phyloP scores from a whole-genome alignment of 345 rosid species.

The Eutrema heterophyllum region DNA sequence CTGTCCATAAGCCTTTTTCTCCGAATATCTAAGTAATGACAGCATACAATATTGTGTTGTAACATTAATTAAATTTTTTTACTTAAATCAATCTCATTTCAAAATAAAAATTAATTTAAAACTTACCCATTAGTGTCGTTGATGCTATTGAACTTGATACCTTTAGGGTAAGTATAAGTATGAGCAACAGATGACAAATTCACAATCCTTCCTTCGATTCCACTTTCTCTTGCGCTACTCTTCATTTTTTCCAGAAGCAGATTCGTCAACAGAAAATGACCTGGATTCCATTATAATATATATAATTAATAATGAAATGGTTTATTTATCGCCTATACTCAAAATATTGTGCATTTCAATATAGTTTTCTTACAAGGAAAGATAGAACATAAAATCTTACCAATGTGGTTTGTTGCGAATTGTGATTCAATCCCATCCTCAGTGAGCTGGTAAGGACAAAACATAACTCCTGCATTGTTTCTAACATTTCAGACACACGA shows the following conservation, averaged over 20 bases:
- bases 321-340: background rate
- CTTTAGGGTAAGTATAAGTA: conserved; percentile 49
- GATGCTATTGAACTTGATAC: conserved; percentile 56
- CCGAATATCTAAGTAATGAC: conserved; percentile 49
- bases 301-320: background rate
- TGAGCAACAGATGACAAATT: conserved; percentile 90
- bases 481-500: conserved; percentile 31
- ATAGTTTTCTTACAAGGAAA: background rate
- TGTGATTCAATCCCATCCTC: conserved; percentile 76
- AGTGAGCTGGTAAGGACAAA: conserved; percentile 71
- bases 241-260: conserved; percentile 86
- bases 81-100: background rate
- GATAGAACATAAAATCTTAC: conserved; percentile 23
- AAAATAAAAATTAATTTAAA: background rate
- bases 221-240: conserved; percentile 43
- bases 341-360: background rate
- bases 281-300: conserved; percentile 33
- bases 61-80: background rate
- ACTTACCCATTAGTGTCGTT: conserved; percentile 44
- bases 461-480: conserved; percentile 90
- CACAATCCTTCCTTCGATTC: conserved; percentile 78
- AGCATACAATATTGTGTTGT: background rate
- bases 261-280: conserved; percentile 84
- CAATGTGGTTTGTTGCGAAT: conserved; percentile 75
- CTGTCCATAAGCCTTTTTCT: conserved; percentile 87